Percentiles rank a stretch among this genome's conserved stretches.
phyloP scores from a whole-genome alignment of 2,329 filamentous ascomycete genomes.

The Cylindrodendrum hubeiense region DNA sequence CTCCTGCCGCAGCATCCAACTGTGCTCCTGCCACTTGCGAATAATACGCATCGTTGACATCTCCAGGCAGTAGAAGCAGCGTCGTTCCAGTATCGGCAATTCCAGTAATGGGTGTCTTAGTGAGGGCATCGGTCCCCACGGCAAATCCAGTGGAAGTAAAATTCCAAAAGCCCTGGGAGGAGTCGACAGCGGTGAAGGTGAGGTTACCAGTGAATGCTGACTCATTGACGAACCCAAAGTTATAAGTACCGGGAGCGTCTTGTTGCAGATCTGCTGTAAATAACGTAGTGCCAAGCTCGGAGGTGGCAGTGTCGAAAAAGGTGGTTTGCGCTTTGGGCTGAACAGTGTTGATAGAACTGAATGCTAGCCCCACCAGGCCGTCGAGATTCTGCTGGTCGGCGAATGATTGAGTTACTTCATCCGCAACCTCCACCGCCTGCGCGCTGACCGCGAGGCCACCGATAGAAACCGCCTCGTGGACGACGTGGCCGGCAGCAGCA shows the following conservation, averaged over 20 bases:
- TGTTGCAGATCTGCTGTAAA: conserved; percentile 79
- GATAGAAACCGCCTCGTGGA: conserved; percentile 56
- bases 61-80: conserved; percentile 69
- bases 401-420: conserved; percentile 54
- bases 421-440: conserved; percentile 59
- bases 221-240: conserved; percentile 78
- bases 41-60: conserved; percentile 64
- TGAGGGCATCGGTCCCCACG: conserved; percentile 22
- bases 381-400: conserved; percentile 52
- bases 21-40: conserved; percentile 57
- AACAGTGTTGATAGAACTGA: conserved; percentile 58
- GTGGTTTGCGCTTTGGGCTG: conserved; percentile 55
- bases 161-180: conserved; percentile 72
- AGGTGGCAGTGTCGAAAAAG: conserved; percentile 53
- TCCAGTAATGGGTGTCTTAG: conserved; percentile 50
- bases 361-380: conserved; percentile 59
- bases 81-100: conserved; percentile 73
- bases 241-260: conserved; percentile 70
- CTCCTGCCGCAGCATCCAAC: conserved; percentile 54
- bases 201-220: conserved; percentile 73
- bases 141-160: conserved; percentile 55
- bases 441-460: conserved; percentile 54
- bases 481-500: conserved; percentile 57
- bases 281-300: conserved; percentile 51
- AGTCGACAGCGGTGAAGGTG: conserved; percentile 72